Evolutionary conservation across 306 rosid genomes (phyloP), one percentile per base, ranked within the genome.

Genomic region (Glycine tomentella): DNA sequence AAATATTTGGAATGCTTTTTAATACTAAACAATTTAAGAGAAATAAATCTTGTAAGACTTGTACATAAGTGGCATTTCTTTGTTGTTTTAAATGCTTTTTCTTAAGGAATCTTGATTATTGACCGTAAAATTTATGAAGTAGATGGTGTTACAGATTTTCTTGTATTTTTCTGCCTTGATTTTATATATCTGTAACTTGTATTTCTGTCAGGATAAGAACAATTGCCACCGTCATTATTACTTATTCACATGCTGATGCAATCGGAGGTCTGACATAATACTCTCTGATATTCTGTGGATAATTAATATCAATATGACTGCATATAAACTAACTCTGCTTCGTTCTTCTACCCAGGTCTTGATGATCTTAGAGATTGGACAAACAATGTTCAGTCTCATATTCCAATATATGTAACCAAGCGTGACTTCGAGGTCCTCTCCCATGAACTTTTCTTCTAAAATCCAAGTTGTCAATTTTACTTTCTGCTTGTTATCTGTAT

Each of bases 211-310:
- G 99, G 99, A 87, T 95, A 91, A 93, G 99, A 90, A 85, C 90
- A 85, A 42, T 95, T 83, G 98, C 93, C 80, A 98, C 98, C 12
- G 99, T 93, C 84, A 64, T 93, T 83, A 93, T 93, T 82, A 95
- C 99, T 87, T 97, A 95, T 88, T 95, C 98, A 62, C 98, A 93
- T 90, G 99, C 99, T 87, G 97, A 93, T 88, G 98, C 99, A 80
- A 89, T 95, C 68, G 99, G 99, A 95, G 96, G 97, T 95, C 95
- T 85, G 78, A 78, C 68, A 72, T 25, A 25, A 25, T 25, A 25
- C 31, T 25, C 31, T 25, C 80, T 63, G 82, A 78, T 49, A 40
- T 44, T 80, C 77, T 85, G 78, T 76, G 75, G 80, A 76, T 79
- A 57, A 75, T 74, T 56, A n/a, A 76, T 76, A 72, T 68, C 53